Base-by-base conservation (phyloP, 306 rosid genomes). In the Mucuna pruriens region DNA sequence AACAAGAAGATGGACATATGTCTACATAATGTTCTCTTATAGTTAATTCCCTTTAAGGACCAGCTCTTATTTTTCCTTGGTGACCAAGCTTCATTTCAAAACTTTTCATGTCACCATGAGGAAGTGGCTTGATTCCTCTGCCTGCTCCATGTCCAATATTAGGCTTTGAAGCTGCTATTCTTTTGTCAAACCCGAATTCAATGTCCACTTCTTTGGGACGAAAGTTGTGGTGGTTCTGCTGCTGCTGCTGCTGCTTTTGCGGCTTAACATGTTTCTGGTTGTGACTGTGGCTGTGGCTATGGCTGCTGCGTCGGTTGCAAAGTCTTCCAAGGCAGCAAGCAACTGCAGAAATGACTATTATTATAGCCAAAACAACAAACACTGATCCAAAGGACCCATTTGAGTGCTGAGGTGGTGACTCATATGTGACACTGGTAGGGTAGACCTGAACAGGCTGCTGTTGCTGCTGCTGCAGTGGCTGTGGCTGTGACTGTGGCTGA, bases 261-360 rank as follows among this genome's bases (percentile, higher is more conserved):
- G 69, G 86, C 78, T 85, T 87, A 6, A 1, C 72, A 16, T 82
- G 83, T 66, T 87, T 87, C 76, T 84, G 88, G 44, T 17, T 61
- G 31, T 82, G 84, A 49, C 48, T 70, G 71, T 74, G 33, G 34
- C 72, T 17, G 76, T 6, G 8, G 72, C 69, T 6, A n/a, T n/a
- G n/a, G 19, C 87, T 8, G 65, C 70, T 6, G 22, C 90, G 90
- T 31, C 89, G 76, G 87, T 84, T 87, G 88, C 99, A 95, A 44
- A 95, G 88, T 80, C 98, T 71, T 15, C 99, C 97, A 34, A 95
- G 96, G 46, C 86, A 90, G 85, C 99, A 95, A 76, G 97, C 99
- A 65, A 93, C 52, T 11, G 92, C 91, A 8, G 99, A 95, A 31
- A 95, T 63, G 34, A 90, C 96, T 8, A 92, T 44, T 6, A 95